These are phyloP conservation scores for Suhomyces sp. DNA, from an alignment of 805 yeast species.

Conservation along the genomic window DNA sequence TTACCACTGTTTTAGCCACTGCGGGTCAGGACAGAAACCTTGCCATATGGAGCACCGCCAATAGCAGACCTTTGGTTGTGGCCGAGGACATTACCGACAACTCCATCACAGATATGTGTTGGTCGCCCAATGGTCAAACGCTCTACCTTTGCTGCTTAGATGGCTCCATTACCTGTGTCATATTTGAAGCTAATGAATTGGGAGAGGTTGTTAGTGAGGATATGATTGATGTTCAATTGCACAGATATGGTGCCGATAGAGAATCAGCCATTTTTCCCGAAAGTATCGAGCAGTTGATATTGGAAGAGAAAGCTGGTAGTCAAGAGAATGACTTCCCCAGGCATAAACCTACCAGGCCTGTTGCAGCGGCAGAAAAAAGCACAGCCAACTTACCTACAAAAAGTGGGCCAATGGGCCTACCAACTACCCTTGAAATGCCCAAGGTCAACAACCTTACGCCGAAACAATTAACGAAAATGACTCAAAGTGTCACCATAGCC, in stretches of 20 bases:
- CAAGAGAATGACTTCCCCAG: constrained; percentile 5
- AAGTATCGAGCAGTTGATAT: constrained; percentile 68
- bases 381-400: background rate
- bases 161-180: constrained; percentile 69
- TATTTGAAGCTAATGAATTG: constrained; percentile 62
- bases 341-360: constrained; percentile 6
- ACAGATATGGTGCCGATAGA: constrained; percentile 83
- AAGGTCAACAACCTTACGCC: constrained; percentile 5
- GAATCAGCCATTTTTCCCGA: constrained; percentile 86
- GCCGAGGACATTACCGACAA: constrained; percentile 72
- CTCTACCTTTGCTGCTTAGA: constrained; percentile 80
- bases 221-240: constrained; percentile 64
- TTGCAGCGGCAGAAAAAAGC: constrained; percentile 15
- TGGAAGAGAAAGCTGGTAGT: constrained; percentile 61
- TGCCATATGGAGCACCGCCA: constrained; percentile 82
- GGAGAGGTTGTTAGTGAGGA: constrained; percentile 64
- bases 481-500: constrained; percentile 56
- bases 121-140: constrained; percentile 79
- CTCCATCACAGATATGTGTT: constrained; percentile 82
- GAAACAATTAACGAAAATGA: constrained; percentile 12
- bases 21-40: constrained; percentile 92
- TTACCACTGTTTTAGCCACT: constrained; percentile 80
- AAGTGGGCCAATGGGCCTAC: background rate
- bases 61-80: constrained; percentile 74
- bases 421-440: background rate